Evolutionary conservation across 805 yeast genomes (phyloP).

Genomic region (Barnettozyma populi): DNA sequence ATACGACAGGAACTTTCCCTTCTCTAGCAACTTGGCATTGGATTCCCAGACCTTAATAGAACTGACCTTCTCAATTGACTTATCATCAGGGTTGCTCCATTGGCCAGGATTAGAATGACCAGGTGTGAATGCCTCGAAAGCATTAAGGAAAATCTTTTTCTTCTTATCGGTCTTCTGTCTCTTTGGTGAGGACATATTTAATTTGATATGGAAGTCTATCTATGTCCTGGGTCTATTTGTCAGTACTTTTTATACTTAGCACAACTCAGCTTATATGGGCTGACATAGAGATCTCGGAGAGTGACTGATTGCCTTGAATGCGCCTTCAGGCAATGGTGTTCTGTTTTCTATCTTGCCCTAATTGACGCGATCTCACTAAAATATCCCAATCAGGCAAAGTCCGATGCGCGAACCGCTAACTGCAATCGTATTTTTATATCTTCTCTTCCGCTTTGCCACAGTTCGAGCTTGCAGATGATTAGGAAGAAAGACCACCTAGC

Average conservation of each 20-base stretch:
- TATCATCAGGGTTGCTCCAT: slow-evolving; percentile 20
- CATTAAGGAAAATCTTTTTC: slow-evolving; percentile 8
- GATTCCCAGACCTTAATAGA: slow-evolving; percentile 17
- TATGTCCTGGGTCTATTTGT: too few species aligned
- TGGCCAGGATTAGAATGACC: slow-evolving; percentile 19
- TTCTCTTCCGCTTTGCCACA: neutral
- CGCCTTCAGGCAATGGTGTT: too few species aligned
- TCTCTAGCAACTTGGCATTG: slow-evolving; percentile 30
- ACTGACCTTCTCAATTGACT: slow-evolving; percentile 12
- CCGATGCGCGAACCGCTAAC: too few species aligned
- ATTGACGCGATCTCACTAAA: slow-evolving; percentile 5
- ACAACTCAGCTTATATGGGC: too few species aligned
- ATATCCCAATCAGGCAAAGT: slow-evolving; percentile 6
- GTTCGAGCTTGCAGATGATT: neutral
- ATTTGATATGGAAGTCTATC: too few species aligned
- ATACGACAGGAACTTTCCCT: slow-evolving; percentile 32
- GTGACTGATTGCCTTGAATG: neutral
- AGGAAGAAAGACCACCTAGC: too few species aligned
- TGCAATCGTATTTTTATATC: too few species aligned
- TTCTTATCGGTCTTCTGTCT: slow-evolving; percentile 5
- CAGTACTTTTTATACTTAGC: too few species aligned
- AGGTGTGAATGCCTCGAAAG: slow-evolving; percentile 11
- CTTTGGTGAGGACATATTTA: neutral
- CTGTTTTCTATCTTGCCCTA: neutral
- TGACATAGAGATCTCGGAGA: too few species aligned